Evolutionary conservation across 2,329 filamentous ascomycete genomes (phyloP), one percentile per base, ranked within the genome.

Genomic region (Zalaria obscura): DNA sequence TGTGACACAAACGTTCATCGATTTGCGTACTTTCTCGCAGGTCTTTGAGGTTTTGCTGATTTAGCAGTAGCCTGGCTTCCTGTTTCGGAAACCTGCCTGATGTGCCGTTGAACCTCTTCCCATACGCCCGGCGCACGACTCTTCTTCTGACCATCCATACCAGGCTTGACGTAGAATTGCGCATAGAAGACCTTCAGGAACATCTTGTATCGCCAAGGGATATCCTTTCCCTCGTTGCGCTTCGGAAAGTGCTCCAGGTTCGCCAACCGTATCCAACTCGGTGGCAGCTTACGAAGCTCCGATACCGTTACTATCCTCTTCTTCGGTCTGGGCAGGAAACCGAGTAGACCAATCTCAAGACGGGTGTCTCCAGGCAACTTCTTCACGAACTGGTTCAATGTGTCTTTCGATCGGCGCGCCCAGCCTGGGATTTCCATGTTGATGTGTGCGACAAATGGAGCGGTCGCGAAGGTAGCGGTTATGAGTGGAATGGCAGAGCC

Each of bases 361-460:
- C 49, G 45, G 6, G 64, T 62, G 25, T 61, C 54, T 9, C 53
- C 54, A 1, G 74, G 68, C 2, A 73, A 58, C 27, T 57, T 54
- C 37, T 54, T 59, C 28, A 72, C 61, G 54, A 73, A 79, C 41
- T 69, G 67, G 44, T 69, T 60, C 25, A 82, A 63, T 39, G 69
- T 60, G 27, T 70, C 62, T 29, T 70, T 72, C 1, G 78, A 81
- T 33, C 67, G 60, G 36, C 81, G 75, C 10, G 80, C 82, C 49
- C 72, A 73, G 1, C 66, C 57, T 0, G 85, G 85, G 2, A 88
- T 67, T 25, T 73, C 72, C 39, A 91, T 63, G 58, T 83, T 76
- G 45, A 91, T 69, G 53, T 78, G 77, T 34, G 77, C 76, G 5
- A 89, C 82, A 53, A 82, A 83, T 3, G 84, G 81, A 0, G 75